Percentiles rank a stretch among this genome's conserved stretches.
Conservation (phyloP, 139 green algal genomes). For the Gonium pectorale region DNA sequence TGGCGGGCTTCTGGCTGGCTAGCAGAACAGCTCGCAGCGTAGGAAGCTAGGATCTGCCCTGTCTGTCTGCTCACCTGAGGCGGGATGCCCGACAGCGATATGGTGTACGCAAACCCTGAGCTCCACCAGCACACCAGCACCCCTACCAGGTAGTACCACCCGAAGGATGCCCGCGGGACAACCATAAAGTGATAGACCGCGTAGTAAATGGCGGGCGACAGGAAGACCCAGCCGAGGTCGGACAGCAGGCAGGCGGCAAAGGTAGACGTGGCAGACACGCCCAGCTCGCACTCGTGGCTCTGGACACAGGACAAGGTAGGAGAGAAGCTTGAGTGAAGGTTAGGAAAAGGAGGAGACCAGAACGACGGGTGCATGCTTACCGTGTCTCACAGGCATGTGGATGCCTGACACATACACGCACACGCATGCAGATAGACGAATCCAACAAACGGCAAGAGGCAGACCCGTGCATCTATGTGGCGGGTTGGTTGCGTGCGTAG, state of each 20-base stretch:
- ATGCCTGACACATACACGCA: no score
- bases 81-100: neutral
- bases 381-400: no score
- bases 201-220: neutral
- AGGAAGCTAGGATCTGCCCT: no score
- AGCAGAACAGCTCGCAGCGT: no score
- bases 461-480: neutral
- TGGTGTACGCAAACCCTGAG: neutral
- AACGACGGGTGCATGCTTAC: no score
- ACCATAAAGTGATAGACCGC: neutral
- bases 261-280: neutral
- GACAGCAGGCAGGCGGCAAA: neutral
- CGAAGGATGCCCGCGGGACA: neutral
- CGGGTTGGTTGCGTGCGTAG: no score
- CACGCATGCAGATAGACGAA: no score
- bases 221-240: slow-evolving; percentile 1
- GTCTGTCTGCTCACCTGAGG: neutral
- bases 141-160: neutral
- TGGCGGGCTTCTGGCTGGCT: no score
- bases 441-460: neutral
- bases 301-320: no score
- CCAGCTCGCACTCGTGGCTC: neutral
- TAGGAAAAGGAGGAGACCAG: no score
- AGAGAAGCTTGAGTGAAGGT: no score
- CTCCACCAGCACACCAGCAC: slow-evolving; percentile 11